A percentile compares a stretch with the other conserved stretches of the same genome.
Evolutionary conservation across 2,329 filamentous ascomycete species (phyloP).

Genomic region (Chaetomiaceae sp.): DNA sequence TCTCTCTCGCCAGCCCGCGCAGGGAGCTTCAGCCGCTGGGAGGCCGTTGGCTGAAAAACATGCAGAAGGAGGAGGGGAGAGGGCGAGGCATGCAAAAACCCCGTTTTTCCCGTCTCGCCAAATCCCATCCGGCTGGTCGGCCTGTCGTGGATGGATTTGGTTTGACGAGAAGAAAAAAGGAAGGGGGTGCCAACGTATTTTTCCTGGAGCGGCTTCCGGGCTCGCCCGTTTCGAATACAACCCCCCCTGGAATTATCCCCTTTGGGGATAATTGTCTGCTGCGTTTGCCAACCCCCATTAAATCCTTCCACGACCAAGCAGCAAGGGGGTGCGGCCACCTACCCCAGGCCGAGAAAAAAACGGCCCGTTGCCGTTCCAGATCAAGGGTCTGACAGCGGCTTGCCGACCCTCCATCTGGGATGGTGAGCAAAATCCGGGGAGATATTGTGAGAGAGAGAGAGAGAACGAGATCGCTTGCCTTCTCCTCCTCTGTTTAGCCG

Average conservation of each 20-base stretch:
- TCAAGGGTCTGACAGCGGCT: background rate
- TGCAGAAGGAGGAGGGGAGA: background rate
- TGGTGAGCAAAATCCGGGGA: no score
- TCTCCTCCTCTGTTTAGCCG: constrained; percentile 1
- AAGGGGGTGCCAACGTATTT: background rate
- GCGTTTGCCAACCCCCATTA: no score
- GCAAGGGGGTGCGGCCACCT: no score
- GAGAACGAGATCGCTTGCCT: background rate
- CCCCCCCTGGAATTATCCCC: no score
- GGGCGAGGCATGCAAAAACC: background rate
- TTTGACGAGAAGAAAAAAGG: background rate
- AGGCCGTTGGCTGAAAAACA: constrained; percentile 8
- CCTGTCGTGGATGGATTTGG: background rate
- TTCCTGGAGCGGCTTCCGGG: background rate
- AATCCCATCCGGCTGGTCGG: background rate
- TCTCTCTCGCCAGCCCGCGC: no score
- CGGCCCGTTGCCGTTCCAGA: background rate
- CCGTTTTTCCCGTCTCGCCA: background rate
- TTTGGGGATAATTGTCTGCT: no score
- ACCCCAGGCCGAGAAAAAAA: background rate
- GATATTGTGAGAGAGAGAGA: background rate
- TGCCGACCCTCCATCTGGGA: constrained; percentile 4
- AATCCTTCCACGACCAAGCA: no score
- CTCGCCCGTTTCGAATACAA: no score
- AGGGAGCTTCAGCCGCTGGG: background rate